phyloP scores from a whole-genome alignment of 768 basidiomycete genomes.

The Hericium alpestre region DNA sequence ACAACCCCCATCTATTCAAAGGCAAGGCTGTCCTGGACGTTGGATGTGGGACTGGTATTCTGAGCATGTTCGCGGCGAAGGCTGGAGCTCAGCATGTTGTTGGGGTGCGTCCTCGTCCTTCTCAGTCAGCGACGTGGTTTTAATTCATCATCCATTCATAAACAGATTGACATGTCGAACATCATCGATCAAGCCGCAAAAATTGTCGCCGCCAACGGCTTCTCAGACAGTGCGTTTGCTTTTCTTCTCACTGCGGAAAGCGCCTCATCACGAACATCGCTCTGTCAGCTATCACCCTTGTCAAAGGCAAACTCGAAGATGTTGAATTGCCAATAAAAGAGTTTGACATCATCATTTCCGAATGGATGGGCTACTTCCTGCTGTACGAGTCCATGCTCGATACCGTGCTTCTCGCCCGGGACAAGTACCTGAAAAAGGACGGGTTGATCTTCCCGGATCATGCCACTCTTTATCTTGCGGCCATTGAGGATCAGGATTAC shows the following conservation, averaged over 20 bases:
- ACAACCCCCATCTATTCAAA: conserved; percentile 92
- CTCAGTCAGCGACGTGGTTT: background rate
- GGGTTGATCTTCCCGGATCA: conserved; percentile 95
- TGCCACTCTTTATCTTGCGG: conserved; percentile 85
- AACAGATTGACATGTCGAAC: conserved; percentile 98
- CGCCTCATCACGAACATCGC: background rate
- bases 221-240: conserved; percentile 72
- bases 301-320: conserved; percentile 98
- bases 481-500: conserved; percentile 98
- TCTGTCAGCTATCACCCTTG: conserved; percentile 72
- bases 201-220: conserved; percentile 93
- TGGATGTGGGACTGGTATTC: conserved; percentile 95
- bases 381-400: conserved; percentile 99
- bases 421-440: conserved; percentile 87
- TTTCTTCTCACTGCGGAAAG: background rate
- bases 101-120: conserved; percentile 45
- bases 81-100: conserved; percentile 92
- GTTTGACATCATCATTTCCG: conserved; percentile 98
- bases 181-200: conserved; percentile 98
- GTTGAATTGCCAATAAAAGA: conserved; percentile 76
- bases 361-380: conserved; percentile 99
- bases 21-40: conserved; percentile 96
- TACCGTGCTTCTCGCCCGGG: conserved; percentile 91
- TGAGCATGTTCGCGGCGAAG: conserved; percentile 96
- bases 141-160: background rate